Base-by-base conservation (phyloP, 148 eudicot genomes). In the Dianthus caryophyllus region DNA sequence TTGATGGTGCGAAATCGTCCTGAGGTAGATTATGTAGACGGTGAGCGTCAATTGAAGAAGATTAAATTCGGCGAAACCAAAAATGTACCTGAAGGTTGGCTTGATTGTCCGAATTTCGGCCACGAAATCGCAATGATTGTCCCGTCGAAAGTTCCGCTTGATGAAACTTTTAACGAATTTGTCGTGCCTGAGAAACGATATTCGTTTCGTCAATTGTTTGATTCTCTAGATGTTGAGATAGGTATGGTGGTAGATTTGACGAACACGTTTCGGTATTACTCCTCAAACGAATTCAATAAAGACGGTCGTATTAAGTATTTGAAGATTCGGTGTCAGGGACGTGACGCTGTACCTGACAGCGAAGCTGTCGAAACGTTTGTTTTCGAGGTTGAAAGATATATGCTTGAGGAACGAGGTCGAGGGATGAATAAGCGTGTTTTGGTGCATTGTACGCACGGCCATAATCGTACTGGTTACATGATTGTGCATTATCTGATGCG, bases 161-260 rank as follows among this genome's bases (percentile, higher is more conserved):
- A 33, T 3, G 7, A 33, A 7, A 33, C 38, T 3, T 33, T 2
- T 33, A 33, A 33, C 38, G 38, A 33, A 2, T 2, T 33, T 33
- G 7, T 33, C 38, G 38, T 2, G 3, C 38, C 38, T 33, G 38
- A 33, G 7, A 33, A 33, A 33, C 38, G 38, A 33, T 33, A 33
- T 33, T 33, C 38, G 38, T 33, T 33, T 33, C 38, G 38, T 33
- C 3, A 33, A 33, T 33, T 33, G 38, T 33, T 33, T 33, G 38
- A 33, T 33, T 33, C 10, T 30, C 9, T 70, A 74, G 46, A 38
- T 17, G n/a, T 78, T 62, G 87, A 90, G 95, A 84, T 90, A 73
- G 98, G 98, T 72, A 76, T 93, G 84, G 84, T 93, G 69, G 90
- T 93, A 51, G 98, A 93, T 82, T 84, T 93, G 77, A 93, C 98